A percentile compares a stretch with the other conserved stretches of the same genome.
phyloP scores from a whole-genome alignment of 2,329 filamentous ascomycete species.

The Chrysoporthe cubensis region DNA sequence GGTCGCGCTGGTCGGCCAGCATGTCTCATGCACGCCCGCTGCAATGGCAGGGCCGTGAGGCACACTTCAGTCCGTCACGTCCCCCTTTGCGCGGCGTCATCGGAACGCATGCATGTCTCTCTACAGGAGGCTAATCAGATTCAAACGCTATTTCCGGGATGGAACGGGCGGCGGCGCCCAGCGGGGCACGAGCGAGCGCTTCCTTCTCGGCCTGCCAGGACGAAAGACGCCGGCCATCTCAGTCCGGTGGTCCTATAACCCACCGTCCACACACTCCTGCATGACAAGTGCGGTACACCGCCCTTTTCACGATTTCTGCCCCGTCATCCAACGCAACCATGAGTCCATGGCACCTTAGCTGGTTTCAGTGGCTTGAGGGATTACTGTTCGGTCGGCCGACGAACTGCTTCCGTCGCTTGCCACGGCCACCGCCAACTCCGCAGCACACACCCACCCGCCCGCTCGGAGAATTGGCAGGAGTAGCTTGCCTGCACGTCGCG shows the following conservation, averaged over 20 bases:
- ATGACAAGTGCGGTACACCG: slow-evolving; percentile 23
- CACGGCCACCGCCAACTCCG: slow-evolving; percentile 13
- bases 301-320: slow-evolving; percentile 22
- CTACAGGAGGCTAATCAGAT: slow-evolving; percentile 18
- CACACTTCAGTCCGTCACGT: slow-evolving; percentile 26
- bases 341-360: slow-evolving; percentile 14
- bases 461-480: slow-evolving; percentile 20
- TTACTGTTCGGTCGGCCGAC: slow-evolving; percentile 12
- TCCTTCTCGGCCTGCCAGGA: slow-evolving; percentile 16
- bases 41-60: slow-evolving; percentile 20
- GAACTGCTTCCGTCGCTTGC: slow-evolving; percentile 8
- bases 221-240: slow-evolving; percentile 21
- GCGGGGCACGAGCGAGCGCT: slow-evolving; percentile 16
- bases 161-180: slow-evolving; percentile 20
- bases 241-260: slow-evolving; percentile 19
- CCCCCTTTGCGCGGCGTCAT: slow-evolving; percentile 25
- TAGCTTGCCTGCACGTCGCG: slow-evolving; percentile 21
- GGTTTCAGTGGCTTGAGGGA: slow-evolving; percentile 3
- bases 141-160: slow-evolving; percentile 25
- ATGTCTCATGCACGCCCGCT: slow-evolving; percentile 18
- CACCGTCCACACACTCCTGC: slow-evolving; percentile 19
- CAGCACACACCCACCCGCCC: slow-evolving; percentile 5
- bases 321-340: slow-evolving; percentile 12
- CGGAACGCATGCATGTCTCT: slow-evolving; percentile 23
- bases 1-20: slow-evolving; percentile 9